Percentiles rank a stretch among this genome's conserved stretches.
phyloP scores from a whole-genome alignment of 805 yeast genomes.

The Starmerella ratchasimensis region DNA sequence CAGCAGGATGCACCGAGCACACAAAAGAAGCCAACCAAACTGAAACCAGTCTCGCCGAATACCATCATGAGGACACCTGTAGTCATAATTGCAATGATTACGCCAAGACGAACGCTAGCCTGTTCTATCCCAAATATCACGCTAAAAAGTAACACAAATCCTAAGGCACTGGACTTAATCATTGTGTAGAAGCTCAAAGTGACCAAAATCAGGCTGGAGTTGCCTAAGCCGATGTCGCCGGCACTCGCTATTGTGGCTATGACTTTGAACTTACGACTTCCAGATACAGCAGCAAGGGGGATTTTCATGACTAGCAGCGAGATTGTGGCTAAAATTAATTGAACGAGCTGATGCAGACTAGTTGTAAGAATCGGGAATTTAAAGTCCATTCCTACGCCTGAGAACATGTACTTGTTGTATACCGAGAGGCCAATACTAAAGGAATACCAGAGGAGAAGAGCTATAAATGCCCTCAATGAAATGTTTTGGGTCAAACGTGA shows the following conservation, averaged over 20 bases:
- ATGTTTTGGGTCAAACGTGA: background rate
- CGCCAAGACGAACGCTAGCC: conserved; percentile 50
- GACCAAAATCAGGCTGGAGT: conserved; percentile 64
- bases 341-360: conserved; percentile 65
- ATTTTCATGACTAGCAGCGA: conserved; percentile 5
- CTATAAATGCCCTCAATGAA: conserved; percentile 10
- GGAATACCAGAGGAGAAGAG: conserved; percentile 25
- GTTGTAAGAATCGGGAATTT: conserved; percentile 78
- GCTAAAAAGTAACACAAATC: conserved; percentile 82
- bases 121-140: conserved; percentile 65
- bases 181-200: conserved; percentile 79
- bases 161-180: conserved; percentile 77
- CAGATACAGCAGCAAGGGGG: conserved; percentile 2
- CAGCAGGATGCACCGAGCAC: conserved; percentile 68
- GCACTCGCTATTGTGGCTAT: conserved; percentile 75
- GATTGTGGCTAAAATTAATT: conserved; percentile 39
- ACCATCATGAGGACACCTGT: conserved; percentile 84
- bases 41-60: conserved; percentile 28
- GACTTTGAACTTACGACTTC: conserved; percentile 25
- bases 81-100: conserved; percentile 68
- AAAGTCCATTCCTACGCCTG: conserved; percentile 54
- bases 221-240: conserved; percentile 89
- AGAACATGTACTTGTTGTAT: conserved; percentile 97
- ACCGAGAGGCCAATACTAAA: conserved; percentile 29
- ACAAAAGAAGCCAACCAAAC: conserved; percentile 48